These are phyloP conservation scores for Claviceps pazoutovae DNA, from an alignment of 2,329 filamentous ascomycete species.

Conservation along the genomic window DNA sequence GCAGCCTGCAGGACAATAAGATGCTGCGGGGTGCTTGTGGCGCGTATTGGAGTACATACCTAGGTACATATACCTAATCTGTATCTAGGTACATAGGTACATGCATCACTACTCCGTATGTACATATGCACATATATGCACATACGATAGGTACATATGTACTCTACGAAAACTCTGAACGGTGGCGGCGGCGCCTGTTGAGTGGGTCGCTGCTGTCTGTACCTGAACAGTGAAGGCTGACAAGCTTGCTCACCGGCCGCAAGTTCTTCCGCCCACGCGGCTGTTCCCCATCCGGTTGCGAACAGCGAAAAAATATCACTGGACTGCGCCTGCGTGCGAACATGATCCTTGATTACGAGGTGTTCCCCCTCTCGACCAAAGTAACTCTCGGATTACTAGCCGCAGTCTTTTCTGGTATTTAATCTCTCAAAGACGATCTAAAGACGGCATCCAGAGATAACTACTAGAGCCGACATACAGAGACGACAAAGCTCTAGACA, in stretches of 20 bases:
- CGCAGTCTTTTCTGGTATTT: neutral
- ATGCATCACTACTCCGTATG: no score
- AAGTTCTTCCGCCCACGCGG: slow-evolving; percentile 2
- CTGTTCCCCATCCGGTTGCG: neutral
- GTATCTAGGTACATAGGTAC: no score
- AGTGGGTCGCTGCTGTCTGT: no score
- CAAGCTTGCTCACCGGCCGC: neutral
- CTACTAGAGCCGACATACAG: neutral
- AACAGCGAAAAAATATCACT: slow-evolving; percentile 1
- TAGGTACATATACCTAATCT: no score
- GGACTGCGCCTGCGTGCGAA: neutral
- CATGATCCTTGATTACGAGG: neutral
- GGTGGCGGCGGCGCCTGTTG: no score
- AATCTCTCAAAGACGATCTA: neutral
- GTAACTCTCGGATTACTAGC: neutral
- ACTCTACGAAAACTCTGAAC: no score
- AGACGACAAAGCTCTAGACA: neutral
- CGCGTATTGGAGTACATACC: no score
- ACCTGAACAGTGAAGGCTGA: neutral
- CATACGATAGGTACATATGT: no score
- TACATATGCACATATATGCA: no score
- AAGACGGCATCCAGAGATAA: no score
- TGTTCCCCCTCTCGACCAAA: neutral
- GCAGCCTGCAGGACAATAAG: no score
- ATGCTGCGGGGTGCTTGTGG: no score